Base-by-base conservation (phyloP, 768 basidiomycete genomes). In the Boletellus emodensis region DNA sequence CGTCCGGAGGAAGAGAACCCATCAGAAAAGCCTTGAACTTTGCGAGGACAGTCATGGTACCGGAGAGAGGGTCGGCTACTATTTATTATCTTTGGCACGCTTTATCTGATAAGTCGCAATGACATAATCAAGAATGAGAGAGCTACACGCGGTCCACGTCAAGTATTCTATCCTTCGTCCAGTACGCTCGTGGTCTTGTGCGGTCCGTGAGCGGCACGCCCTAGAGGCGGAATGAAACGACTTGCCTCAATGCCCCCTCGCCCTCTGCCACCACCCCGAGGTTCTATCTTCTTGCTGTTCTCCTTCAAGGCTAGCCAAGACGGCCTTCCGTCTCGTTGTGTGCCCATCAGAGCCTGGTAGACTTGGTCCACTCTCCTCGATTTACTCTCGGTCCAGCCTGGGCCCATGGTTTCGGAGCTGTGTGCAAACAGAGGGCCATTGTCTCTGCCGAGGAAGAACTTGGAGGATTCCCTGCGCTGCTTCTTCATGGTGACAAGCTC, bases 251-350 rank as follows among this genome's bases (percentile, higher is more conserved):
- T 32, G 18, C 34, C 11, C 12, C 15, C 34, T 48, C 57, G 48
- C 11, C 13, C 34, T 30, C 3, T 40, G 7, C 17, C 51, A 35
- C 60, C 66, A 4, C 60, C 43, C 15, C 62, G 64, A 1, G 42
- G 48, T 38, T 55, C 52, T 13, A 65, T 46, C 46, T 57, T 55
- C 48, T 49, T 15, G 33, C 45, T 54, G 36, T 65, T 68, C 45
- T 69, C 68, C 41, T 63, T 67, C 48, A 68, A 41, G 10, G 63
- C 64, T 38, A 62, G 35, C 67, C 67, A 68, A 41, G 63, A 70
- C 33, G 67, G 68, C 18, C 53, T 59, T 28, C 68, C 66, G n/a
- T 69, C 58, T 36, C 14, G 59, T 35, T 61, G 57, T 3, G 58
- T 62, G 4, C 67, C 68, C 57, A 70, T 61, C 51, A 68, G 46